Base-by-base conservation (phyloP, 2,329 filamentous ascomycete genomes). In the Orbilia brochopaga region DNA sequence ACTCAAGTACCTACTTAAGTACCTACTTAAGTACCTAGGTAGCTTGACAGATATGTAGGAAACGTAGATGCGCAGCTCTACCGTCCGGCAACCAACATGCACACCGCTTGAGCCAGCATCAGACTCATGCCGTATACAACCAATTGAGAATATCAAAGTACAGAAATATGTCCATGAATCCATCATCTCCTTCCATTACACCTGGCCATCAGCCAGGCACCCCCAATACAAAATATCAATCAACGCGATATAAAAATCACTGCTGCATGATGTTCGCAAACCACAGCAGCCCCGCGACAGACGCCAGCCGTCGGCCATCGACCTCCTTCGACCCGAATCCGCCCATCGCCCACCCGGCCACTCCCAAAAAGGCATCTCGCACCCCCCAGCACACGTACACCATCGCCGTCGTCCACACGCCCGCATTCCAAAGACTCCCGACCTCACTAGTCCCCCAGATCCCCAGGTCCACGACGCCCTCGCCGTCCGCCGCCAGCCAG, bases 401-500 rank as follows among this genome's bases (percentile, higher is more conserved):
- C 66, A 84, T 83, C 1, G 81, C 64, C 0, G 77, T 75, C 0
- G 80, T 82, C 11, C 83, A 69, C 0, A 83, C 37, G 2, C 79
- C 70, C 3, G 79, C 73, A 72, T 83, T 81, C 17, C 77, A 67
- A 2, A 55, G 77, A 76, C 78, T 50, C 77, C 77, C 69, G 78
- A 77, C 5, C 56, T 60, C 53, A 17, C 66, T 59, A 58, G 19
- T 75, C 73, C 58, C 76, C 65, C 70, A 79, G 74, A 75, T 77
- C 59, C 66, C 81, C 75, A 75, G 75, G 73, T 59, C 80, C 6
- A 88, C 80, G 2, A 84, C 74, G 0, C 83, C 84, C 32, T 81
- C 83, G 1, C 84, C 83, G 74, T 88, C 85, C 1, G 82, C 84
- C 1, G 85, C 85, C 7, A 88, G 81, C 82, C 85, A 86, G 59